Evolutionary conservation across 179 eudicot species (phyloP).

Genomic region (Corrigiola litoralis): DNA sequence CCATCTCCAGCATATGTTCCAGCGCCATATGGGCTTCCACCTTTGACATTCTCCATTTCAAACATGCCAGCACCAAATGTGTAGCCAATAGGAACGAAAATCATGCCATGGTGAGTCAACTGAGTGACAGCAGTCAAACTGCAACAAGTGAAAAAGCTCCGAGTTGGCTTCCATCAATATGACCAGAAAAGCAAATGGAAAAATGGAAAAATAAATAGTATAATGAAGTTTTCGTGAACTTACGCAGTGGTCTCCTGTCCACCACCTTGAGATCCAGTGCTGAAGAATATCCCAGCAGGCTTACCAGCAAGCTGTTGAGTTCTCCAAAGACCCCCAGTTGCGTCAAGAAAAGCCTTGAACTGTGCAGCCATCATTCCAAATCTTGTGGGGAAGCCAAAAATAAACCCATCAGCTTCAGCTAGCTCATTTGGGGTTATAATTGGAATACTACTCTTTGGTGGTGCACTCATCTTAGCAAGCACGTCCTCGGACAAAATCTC

Average conservation of each 20-base stretch:
- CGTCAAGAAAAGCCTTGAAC: conserved; percentile 69
- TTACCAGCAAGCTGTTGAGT: conserved; percentile 70
- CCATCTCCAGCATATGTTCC: conserved; percentile 85
- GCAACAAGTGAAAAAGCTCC: conserved; percentile 2
- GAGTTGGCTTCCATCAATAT: neutral
- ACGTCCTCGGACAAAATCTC: conserved; percentile 62
- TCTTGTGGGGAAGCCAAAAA: conserved; percentile 85
- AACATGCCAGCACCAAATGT: conserved; percentile 81
- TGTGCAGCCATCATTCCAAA: conserved; percentile 87
- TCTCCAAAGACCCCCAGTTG: conserved; percentile 73
- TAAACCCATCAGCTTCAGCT: conserved; percentile 65
- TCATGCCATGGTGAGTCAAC: conserved; percentile 78
- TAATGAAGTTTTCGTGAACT: conserved; percentile 22
- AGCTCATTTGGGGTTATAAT: conserved; percentile 46
- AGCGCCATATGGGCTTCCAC: conserved; percentile 83
- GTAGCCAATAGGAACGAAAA: conserved; percentile 78
- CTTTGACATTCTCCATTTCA: conserved; percentile 67
- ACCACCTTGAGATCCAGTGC: conserved; percentile 80
- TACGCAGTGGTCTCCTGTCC: conserved; percentile 89
- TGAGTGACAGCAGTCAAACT: conserved; percentile 82
- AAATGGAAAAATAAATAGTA: neutral
- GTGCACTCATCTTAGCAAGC: conserved; percentile 65
- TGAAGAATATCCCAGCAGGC: conserved; percentile 70
- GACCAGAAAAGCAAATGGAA: neutral
- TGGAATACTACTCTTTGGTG: conserved; percentile 58